These are phyloP conservation scores for Beauveria asiatica DNA, from an alignment of 2,329 filamentous ascomycete genomes.

Conservation along the genomic window DNA sequence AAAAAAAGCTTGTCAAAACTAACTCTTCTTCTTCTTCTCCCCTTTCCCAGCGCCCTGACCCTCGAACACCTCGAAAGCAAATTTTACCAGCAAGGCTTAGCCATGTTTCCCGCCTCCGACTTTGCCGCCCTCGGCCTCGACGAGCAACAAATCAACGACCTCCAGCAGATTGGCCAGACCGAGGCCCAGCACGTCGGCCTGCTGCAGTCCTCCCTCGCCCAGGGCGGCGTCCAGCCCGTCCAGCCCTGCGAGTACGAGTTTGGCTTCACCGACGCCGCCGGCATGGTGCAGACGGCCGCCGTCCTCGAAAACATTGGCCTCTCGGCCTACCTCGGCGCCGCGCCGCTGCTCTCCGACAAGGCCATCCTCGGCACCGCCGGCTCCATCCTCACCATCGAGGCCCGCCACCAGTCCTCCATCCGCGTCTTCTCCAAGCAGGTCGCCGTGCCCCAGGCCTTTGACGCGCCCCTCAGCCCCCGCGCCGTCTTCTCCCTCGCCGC, in stretches of 20 bases:
- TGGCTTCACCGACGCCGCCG: slow-evolving; percentile 44
- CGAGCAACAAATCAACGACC: slow-evolving; percentile 29
- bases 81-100: slow-evolving; percentile 54
- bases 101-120: slow-evolving; percentile 44
- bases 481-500: slow-evolving; percentile 57
- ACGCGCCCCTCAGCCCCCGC: slow-evolving; percentile 48
- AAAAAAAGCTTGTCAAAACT: no score
- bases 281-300: slow-evolving; percentile 46
- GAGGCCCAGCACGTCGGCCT: slow-evolving; percentile 49
- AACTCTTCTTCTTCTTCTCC: no score
- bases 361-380: slow-evolving; percentile 51
- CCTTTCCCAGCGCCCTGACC: slow-evolving; percentile 32
- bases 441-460: slow-evolving; percentile 52
- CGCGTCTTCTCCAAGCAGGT: slow-evolving; percentile 38
- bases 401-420: slow-evolving; percentile 54
- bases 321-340: slow-evolving; percentile 55
- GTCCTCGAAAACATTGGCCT: slow-evolving; percentile 60
- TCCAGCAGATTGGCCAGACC: slow-evolving; percentile 47
- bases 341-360: slow-evolving; percentile 49
- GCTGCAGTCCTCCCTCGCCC: slow-evolving; percentile 24
- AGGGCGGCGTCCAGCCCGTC: slow-evolving; percentile 38
- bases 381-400: slow-evolving; percentile 55
- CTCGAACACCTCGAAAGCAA: slow-evolving; percentile 51
- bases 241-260: slow-evolving; percentile 50
- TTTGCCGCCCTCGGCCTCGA: slow-evolving; percentile 45